These are phyloP conservation scores for Lizonia empirigonia DNA, from an alignment of 2,329 filamentous ascomycete species.

Conservation along the genomic window DNA sequence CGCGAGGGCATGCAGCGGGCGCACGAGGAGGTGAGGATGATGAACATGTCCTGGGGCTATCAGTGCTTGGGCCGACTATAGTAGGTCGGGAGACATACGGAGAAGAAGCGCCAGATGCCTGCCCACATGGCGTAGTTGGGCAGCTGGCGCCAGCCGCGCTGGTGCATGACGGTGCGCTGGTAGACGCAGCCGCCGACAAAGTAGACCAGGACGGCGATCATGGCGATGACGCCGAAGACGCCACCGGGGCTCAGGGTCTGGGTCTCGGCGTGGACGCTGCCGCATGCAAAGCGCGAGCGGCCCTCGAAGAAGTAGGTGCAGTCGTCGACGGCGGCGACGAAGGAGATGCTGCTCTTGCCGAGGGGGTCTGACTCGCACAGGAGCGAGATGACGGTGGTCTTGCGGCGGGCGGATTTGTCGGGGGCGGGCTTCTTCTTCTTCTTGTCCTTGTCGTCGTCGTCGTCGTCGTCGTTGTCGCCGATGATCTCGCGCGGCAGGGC, in stretches of 20 bases:
- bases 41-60: conserved; percentile 59
- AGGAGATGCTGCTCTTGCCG: conserved; percentile 73
- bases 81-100: conserved; percentile 57
- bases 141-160: conserved; percentile 91
- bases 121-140: conserved; percentile 95
- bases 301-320: conserved; percentile 97
- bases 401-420: conserved; percentile 62
- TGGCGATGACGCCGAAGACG: conserved; percentile 86
- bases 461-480: conserved; percentile 47
- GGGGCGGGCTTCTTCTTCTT: conserved; percentile 51
- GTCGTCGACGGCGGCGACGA: conserved; percentile 86
- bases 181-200: conserved; percentile 92
- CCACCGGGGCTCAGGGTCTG: conserved; percentile 69
- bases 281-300: conserved; percentile 84
- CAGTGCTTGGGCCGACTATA: conserved; percentile 2
- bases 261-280: conserved; percentile 64
- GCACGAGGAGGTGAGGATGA: conserved; percentile 73
- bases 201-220: conserved; percentile 82
- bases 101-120: conserved; percentile 81
- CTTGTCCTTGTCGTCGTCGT: conserved; percentile 42
- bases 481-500: conserved; percentile 48
- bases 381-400: conserved; percentile 88
- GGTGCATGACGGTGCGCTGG: conserved; percentile 91
- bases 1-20: conserved; percentile 67
- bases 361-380: conserved; percentile 86